Evolutionary conservation across 2,329 filamentous ascomycete species (phyloP), one percentile per base, ranked within the genome.

Genomic region (Dactylellina drechsleri): DNA sequence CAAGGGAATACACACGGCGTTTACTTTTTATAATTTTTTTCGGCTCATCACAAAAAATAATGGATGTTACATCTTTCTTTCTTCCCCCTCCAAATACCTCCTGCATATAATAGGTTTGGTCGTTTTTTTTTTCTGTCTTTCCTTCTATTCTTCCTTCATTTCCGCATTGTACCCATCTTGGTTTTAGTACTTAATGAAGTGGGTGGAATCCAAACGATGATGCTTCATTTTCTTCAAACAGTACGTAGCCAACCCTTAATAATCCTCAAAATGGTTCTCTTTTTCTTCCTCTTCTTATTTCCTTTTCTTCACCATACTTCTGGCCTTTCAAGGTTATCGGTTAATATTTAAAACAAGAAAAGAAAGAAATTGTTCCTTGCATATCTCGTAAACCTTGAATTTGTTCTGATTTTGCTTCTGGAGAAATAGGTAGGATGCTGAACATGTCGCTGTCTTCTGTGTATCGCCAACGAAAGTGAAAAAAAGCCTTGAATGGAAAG

Each of bases 181-280:
- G 64, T 60, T 54, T 36, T 68, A 59, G 64, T 75, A 61, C 71
- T 60, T 62, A 61, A 74, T 74, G 64, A 68, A 64, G 71, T 68
- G 57, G 64, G 54, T 54, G 53, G 50, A 56, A 47, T 52, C 54
- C 47, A 18, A 67, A 61, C 58, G 64, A 54, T 50, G 58, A 65
- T 60, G 23, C 64, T 65, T 75, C 71, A 50, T 62, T 68, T 67
- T 65, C 58, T 62, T 68, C 58, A 56, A 75, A 68, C 57, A 75
- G 71, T 75, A 75, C 71, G 58, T 75, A 75, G 70, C 70, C 70
- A 74, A 74, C 52, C 70, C 71, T 75, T 65, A 75, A 60, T 65
- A 66, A 60, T 75, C 71, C 71, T 74, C 62, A 62, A 74, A 36
- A 60, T 74, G 68, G 59, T 52, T 57, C 64, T 16, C 16, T 49